Conservation (phyloP, 2,329 filamentous ascomycete species). For the Cordyceps cicadae region DNA sequence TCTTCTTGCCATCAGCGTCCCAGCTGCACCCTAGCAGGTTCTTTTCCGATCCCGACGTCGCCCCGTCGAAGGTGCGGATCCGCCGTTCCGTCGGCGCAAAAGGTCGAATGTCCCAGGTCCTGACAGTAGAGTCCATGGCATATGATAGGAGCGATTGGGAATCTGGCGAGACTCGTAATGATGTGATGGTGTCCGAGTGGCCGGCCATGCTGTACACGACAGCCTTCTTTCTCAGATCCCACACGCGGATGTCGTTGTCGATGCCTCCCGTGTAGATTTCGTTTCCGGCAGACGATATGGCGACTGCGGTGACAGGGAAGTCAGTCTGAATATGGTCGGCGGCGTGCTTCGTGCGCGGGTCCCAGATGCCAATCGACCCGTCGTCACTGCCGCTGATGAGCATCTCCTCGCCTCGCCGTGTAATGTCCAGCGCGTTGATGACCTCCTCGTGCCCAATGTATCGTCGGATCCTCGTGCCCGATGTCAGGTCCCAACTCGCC, state of each 20-base stretch:
- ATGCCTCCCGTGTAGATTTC: conserved; percentile 93
- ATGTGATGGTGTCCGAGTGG: conserved; percentile 87
- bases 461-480: conserved; percentile 81
- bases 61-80: conserved; percentile 87
- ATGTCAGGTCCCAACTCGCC: conserved; percentile 90
- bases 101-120: conserved; percentile 92
- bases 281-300: conserved; percentile 87
- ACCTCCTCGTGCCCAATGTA: conserved; percentile 92
- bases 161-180: conserved; percentile 84
- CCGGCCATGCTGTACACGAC: conserved; percentile 82
- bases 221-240: conserved; percentile 89
- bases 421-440: conserved; percentile 87
- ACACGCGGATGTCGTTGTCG: conserved; percentile 94
- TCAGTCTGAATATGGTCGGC: conserved; percentile 83
- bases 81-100: conserved; percentile 85
- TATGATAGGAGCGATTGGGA: conserved; percentile 85
- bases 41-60: conserved; percentile 77
- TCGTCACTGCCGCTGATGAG: conserved; percentile 90
- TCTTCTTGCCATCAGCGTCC: conserved; percentile 76
- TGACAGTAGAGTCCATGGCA: conserved; percentile 85
- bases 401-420: conserved; percentile 81
- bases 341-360: conserved; percentile 82
- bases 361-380: conserved; percentile 90
- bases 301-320: conserved; percentile 85
- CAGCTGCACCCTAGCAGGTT: conserved; percentile 87